Evolutionary conservation across 2,329 filamentous ascomycete species (phyloP).

Genomic region (Diplodia intermedia): DNA sequence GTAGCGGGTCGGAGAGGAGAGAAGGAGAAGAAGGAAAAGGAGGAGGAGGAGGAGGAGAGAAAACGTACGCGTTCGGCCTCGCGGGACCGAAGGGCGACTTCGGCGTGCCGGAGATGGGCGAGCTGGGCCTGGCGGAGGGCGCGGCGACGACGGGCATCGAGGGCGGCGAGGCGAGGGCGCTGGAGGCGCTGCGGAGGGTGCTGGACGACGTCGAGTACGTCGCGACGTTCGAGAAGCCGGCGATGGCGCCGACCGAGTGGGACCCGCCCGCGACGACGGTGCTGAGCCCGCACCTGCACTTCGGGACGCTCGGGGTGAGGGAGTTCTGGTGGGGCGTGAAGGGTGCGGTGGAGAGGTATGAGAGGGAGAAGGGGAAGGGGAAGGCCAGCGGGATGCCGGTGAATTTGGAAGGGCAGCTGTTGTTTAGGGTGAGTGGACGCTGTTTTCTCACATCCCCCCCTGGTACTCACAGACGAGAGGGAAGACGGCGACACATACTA

Average conservation of each 20-base stretch:
- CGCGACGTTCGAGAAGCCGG: conserved; percentile 77
- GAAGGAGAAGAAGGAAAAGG: conserved; percentile 52
- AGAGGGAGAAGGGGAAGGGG: conserved; percentile 54
- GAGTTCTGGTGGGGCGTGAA: conserved; percentile 76
- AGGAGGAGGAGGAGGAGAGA: conserved; percentile 53
- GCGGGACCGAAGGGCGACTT: conserved; percentile 74
- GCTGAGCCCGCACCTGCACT: conserved; percentile 76
- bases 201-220: conserved; percentile 70
- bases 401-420: conserved; percentile 73
- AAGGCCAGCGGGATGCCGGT: conserved; percentile 63
- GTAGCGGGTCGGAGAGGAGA: conserved; percentile 64
- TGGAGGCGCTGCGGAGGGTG: conserved; percentile 65
- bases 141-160: conserved; percentile 65
- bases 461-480: too few relatives aligned
- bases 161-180: conserved; percentile 72
- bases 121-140: conserved; percentile 64
- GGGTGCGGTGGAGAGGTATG: conserved; percentile 66
- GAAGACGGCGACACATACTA: too few relatives aligned
- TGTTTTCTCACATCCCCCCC: too few relatives aligned
- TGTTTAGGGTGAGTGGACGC: conserved; percentile 61
- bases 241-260: conserved; percentile 76
- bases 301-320: conserved; percentile 72
- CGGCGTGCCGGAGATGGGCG: conserved; percentile 71
- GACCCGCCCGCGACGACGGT: conserved; percentile 75
- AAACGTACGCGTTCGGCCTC: conserved; percentile 61